Base-by-base conservation (phyloP, 2,329 filamentous ascomycete species). In the Aureobasidium sp. region DNA sequence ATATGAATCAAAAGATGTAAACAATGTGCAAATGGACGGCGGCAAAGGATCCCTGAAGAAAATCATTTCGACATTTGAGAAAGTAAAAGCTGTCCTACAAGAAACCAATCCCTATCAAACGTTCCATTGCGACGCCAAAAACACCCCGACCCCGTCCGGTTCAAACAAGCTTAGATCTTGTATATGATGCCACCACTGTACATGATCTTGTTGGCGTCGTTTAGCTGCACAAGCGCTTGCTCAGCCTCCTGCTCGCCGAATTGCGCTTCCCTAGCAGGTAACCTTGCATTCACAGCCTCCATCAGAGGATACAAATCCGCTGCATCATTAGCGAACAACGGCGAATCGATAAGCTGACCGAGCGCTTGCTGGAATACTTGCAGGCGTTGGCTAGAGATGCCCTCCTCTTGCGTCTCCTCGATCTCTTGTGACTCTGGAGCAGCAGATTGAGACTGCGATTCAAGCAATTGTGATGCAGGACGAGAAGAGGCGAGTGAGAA, bases 131-230 rank as follows among this genome's bases (percentile, higher is more conserved):
- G 41, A 44, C 41, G 20, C 41, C 41, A 44, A 44, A 20, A 23
- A 44, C 41, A 44, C 20, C 41, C 41, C 9, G 2, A 1, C 5
- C 20, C 20, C 0, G 5, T 20, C 5, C 34, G 15, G 1, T 44
- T 1, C 20, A 9, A 3, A 12, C 13, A 15, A 13, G 8, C 17
- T 17, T 41, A 76, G n/a, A 76, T 71, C 76, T 80, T 81, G 66
- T 80, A 81, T 63, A 81, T 77, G 56, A 80, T 76, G 2, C 76
- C 79, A 37, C 75, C 78, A 58, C 73, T 75, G 58, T 72, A 85
- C 89, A 99, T 99, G 71, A 99, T 87, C 78, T 93, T 87, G 74
- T 97, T 97, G 68, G 82, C 80, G 66, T 89, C 86, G 69, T 90
- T 87, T 84, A 99, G 87, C 72, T 83, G 86, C 74, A 85, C 84